phyloP scores from a whole-genome alignment of 1,284 basidiomycete genomes.

The Melampsora larici-populina region DNA sequence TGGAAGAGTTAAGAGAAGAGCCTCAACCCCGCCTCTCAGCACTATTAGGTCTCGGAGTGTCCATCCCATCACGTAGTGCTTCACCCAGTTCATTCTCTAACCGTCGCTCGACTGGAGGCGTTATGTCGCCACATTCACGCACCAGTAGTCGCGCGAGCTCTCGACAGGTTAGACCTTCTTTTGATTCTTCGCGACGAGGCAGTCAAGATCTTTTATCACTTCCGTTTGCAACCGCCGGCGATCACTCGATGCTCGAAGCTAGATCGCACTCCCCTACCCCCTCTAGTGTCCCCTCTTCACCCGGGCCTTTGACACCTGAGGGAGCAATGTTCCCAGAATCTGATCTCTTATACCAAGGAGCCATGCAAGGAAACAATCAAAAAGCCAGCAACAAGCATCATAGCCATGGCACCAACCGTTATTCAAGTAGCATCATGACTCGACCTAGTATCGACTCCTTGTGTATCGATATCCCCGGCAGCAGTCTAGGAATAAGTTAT shows the following conservation, averaged over 20 bases:
- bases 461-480: constrained; percentile 15
- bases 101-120: background rate
- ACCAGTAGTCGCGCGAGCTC: background rate
- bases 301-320: background rate
- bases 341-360: too few relatives aligned
- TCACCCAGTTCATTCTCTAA: background rate
- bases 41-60: too few relatives aligned
- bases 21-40: too few relatives aligned
- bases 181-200: background rate
- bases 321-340: too few relatives aligned
- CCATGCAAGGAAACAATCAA: too few relatives aligned
- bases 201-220: background rate
- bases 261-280: background rate
- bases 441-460: background rate
- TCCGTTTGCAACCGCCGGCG: background rate
- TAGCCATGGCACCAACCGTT: too few relatives aligned
- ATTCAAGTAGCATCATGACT: too few relatives aligned
- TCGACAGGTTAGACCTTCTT: background rate
- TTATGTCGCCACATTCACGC: background rate
- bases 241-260: background rate
- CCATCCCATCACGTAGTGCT: too few relatives aligned
- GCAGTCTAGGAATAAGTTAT: constrained; percentile 15
- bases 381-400: too few relatives aligned
- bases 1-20: too few relatives aligned
- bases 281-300: background rate